These are phyloP conservation scores for Sporothrix variecibatus DNA, from an alignment of 2,329 filamentous ascomycete species.

Conservation along the genomic window DNA sequence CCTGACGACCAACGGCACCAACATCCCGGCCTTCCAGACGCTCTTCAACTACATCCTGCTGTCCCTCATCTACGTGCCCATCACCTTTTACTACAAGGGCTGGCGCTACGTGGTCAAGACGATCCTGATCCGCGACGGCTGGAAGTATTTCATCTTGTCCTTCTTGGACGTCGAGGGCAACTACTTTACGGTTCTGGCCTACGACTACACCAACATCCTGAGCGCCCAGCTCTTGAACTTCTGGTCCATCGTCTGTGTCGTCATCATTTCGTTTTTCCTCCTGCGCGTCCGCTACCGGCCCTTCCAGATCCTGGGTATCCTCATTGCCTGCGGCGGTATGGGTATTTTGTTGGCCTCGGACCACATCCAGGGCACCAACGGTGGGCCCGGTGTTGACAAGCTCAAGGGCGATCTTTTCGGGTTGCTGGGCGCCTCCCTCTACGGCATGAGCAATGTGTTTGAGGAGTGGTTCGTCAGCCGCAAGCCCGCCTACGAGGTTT, in stretches of 20 bases:
- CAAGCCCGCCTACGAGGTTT: conserved; percentile 86
- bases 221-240: conserved; percentile 97
- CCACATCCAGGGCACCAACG: conserved; percentile 76
- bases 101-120: conserved; percentile 64
- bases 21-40: conserved; percentile 92
- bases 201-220: conserved; percentile 87
- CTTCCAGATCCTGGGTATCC: conserved; percentile 78
- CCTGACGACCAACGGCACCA: conserved; percentile 65
- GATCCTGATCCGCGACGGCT: conserved; percentile 70
- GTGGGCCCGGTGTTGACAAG: conserved; percentile 66
- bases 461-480: conserved; percentile 94
- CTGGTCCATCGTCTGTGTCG: conserved; percentile 95
- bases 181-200: conserved; percentile 95
- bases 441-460: conserved; percentile 86
- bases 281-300: conserved; percentile 87
- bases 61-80: conserved; percentile 75
- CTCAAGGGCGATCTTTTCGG: conserved; percentile 93
- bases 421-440: conserved; percentile 83
- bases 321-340: conserved; percentile 88
- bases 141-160: conserved; percentile 90
- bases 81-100: conserved; percentile 79
- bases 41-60: conserved; percentile 93
- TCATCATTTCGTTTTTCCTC: conserved; percentile 78
- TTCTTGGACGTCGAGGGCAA: conserved; percentile 97
- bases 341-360: conserved; percentile 85